Base-by-base conservation (phyloP, 805 yeast genomes). In the Zygosaccharomyces rouxii region DNA sequence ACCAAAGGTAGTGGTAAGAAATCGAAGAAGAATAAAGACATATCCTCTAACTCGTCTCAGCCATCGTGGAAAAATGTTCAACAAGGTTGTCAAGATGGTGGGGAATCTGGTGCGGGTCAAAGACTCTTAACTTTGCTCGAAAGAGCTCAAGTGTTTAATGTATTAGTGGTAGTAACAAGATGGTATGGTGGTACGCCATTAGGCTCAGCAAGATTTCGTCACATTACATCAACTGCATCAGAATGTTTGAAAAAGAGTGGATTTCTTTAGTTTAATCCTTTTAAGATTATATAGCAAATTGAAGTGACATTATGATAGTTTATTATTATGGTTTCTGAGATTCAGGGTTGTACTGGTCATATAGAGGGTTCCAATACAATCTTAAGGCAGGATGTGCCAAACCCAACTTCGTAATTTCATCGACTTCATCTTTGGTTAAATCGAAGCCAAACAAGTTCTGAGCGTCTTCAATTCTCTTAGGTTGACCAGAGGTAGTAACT, bases 181-280 rank as follows among this genome's bases (percentile, higher is more conserved):
- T 86, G 95, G 95, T 84, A 84, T 59, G 92, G 92, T 1, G 95
- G 95, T 0, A 73, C 74, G 0, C 86, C 86, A 3, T 60, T 87
- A 35, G 95, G 95, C 0, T 74, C 87, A 4, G 74, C 80, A 21
- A 65, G 96, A 47, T 87, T 86, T 58, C 72, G 86, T 50, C 83
- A 80, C 55, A 86, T 87, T 4, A 74, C 79, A 42, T 72, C 75
- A 22, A 78, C 76, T 11, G 83, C 81, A 0, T 67, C 71, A 13
- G 81, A 79, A 48, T 77, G 82, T 35, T 57, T 83, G 35, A 64
- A 65, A 42, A 59, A 56, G 6, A 78, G 74, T 0, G 67, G 69
- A 0, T 70, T 66, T 48, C 41, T 64, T 84, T 42, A 41, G 25
- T 23, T 10, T 29, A 28, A 41, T n/a, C 16, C 28, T 19, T 28